phyloP scores from a whole-genome alignment of 148 eudicot genomes.

The Rhododendron mucronatum region DNA sequence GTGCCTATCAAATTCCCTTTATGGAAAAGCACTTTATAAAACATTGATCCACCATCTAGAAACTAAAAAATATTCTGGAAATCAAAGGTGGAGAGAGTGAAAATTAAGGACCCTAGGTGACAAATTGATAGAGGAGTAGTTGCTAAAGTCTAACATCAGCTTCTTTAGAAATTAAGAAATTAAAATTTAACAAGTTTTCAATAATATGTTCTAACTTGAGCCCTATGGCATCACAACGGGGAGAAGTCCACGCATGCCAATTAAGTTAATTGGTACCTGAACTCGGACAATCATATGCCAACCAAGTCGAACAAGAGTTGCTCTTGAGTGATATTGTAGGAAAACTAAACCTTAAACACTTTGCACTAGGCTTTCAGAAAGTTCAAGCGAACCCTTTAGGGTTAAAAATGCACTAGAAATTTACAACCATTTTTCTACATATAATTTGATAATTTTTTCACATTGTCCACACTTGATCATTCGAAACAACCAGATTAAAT shows the following conservation, averaged over 20 bases:
- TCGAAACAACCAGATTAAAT: too few species aligned
- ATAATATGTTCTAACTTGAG: background rate
- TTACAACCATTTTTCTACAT: too few species aligned
- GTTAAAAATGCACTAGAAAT: too few species aligned
- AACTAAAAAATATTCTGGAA: background rate
- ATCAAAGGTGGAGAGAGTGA: background rate
- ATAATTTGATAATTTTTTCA: too few species aligned
- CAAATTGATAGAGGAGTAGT: background rate
- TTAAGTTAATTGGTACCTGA: background rate
- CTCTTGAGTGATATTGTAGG: background rate
- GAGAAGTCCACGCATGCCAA: background rate
- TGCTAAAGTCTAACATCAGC: background rate
- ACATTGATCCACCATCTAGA: background rate
- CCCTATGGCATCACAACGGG: background rate
- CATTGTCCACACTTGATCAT: too few species aligned
- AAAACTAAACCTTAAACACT: background rate
- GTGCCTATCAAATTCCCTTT: background rate
- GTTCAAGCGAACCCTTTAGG: too few species aligned
- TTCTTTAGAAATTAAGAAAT: background rate
- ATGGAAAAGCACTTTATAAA: background rate
- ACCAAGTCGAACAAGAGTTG: background rate
- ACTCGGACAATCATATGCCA: background rate
- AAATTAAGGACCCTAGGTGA: background rate
- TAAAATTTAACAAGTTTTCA: background rate
- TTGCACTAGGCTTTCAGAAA: too few species aligned